These are phyloP conservation scores for Hymenoscyphus albidus DNA, from an alignment of 2,329 filamentous ascomycete genomes.

Conservation along the genomic window DNA sequence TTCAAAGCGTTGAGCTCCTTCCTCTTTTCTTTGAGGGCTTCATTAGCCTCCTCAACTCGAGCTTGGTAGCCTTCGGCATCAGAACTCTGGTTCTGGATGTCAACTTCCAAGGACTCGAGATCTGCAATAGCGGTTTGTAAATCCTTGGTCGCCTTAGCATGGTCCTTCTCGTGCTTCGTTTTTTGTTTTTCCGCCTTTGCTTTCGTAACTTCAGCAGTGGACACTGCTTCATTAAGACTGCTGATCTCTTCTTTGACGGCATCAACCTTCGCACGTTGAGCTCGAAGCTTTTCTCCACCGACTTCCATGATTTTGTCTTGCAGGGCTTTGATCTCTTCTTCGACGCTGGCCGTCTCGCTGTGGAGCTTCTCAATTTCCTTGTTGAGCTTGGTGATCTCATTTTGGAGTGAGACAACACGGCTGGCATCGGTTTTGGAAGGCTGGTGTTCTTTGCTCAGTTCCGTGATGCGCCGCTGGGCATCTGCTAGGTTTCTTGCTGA, in stretches of 20 bases:
- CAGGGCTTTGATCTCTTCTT: slow-evolving; percentile 86
- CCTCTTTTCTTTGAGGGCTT: slow-evolving; percentile 73
- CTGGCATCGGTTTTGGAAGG: slow-evolving; percentile 76
- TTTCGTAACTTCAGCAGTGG: slow-evolving; percentile 79
- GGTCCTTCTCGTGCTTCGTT: slow-evolving; percentile 79
- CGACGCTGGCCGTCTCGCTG: slow-evolving; percentile 80
- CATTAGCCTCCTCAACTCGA: slow-evolving; percentile 77
- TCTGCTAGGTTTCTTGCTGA: slow-evolving; percentile 80
- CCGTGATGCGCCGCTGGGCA: slow-evolving; percentile 77
- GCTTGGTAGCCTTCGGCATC: slow-evolving; percentile 69
- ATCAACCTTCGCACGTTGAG: slow-evolving; percentile 88
- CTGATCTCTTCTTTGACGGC: slow-evolving; percentile 81
- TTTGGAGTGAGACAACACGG: slow-evolving; percentile 68
- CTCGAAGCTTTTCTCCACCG: slow-evolving; percentile 86
- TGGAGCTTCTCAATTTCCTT: slow-evolving; percentile 77
- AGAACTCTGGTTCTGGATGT: slow-evolving; percentile 72
- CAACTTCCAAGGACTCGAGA: slow-evolving; percentile 71
- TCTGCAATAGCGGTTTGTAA: slow-evolving; percentile 68
- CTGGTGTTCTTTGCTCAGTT: slow-evolving; percentile 76
- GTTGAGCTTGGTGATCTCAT: slow-evolving; percentile 70
- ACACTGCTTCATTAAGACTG: slow-evolving; percentile 75
- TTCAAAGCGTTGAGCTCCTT: slow-evolving; percentile 77
- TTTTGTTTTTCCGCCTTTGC: slow-evolving; percentile 93
- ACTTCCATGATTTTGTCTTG: slow-evolving; percentile 99
- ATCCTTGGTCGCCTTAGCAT: slow-evolving; percentile 74